A percentile compares a stretch with the other conserved stretches of the same genome.
Conservation (phyloP, 2,329 filamentous ascomycete genomes). For the Ambrosiella beaveri region DNA sequence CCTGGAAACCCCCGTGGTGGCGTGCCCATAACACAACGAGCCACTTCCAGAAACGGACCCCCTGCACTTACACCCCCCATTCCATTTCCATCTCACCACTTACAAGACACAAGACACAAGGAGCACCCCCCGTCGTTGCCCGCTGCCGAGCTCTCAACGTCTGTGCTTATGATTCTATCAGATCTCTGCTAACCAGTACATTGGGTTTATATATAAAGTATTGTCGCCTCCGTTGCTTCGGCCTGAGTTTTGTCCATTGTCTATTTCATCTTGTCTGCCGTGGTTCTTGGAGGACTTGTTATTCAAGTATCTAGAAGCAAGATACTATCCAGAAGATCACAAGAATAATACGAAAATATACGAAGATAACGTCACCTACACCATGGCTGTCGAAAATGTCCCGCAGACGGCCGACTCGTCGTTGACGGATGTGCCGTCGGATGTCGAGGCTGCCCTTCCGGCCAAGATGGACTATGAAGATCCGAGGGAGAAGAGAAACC, state of each 20-base stretch:
- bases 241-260: too few relatives aligned
- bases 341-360: too few relatives aligned
- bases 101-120: too few relatives aligned
- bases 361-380: background rate
- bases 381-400: background rate
- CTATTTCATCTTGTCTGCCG: too few relatives aligned
- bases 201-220: background rate
- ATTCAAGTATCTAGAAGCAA: too few relatives aligned
- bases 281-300: too few relatives aligned
- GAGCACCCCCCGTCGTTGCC: too few relatives aligned
- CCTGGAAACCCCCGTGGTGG: background rate
- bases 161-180: background rate
- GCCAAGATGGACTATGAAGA: slow-evolving; percentile 7
- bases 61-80: background rate
- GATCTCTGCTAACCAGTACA: too few relatives aligned
- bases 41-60: background rate
- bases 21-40: background rate
- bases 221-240: too few relatives aligned
- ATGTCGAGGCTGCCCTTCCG: background rate
- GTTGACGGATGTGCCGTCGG: background rate
- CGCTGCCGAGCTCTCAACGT: background rate
- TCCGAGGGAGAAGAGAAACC: slow-evolving; percentile 13
- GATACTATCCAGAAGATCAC: too few relatives aligned
- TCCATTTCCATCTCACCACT: background rate
- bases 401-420: background rate